These are phyloP conservation scores for Neophaeococcomyces aloes DNA, from an alignment of 2,329 filamentous ascomycete genomes.

Conservation along the genomic window DNA sequence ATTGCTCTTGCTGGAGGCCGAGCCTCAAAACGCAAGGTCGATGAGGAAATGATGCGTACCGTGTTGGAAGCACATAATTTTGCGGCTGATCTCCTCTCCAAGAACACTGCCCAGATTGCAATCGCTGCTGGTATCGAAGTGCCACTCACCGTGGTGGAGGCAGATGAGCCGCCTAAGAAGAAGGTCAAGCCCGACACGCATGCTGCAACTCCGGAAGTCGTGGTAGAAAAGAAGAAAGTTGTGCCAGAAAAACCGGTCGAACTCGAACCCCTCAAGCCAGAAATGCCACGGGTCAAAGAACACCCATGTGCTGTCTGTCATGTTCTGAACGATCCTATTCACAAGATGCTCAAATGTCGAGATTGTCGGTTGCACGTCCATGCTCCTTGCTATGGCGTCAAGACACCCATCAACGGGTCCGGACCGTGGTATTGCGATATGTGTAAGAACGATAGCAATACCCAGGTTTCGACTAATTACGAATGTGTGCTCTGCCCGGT, in stretches of 20 bases:
- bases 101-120: constrained; percentile 34
- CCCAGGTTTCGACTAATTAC: constrained; percentile 85
- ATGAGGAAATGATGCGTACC: constrained; percentile 63
- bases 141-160: constrained; percentile 23
- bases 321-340: constrained; percentile 58
- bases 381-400: constrained; percentile 80
- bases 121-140: constrained; percentile 33
- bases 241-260: constrained; percentile 45
- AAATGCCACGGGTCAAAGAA: constrained; percentile 64
- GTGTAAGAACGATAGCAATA: constrained; percentile 87
- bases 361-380: constrained; percentile 90
- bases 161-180: constrained; percentile 48
- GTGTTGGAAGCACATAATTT: constrained; percentile 35
- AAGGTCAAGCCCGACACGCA: constrained; percentile 47
- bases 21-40: constrained; percentile 77
- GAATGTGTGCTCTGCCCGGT: constrained; percentile 88
- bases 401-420: constrained; percentile 28
- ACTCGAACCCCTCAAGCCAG: constrained; percentile 56
- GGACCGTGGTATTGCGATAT: constrained; percentile 77
- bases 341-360: constrained; percentile 65
- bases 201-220: constrained; percentile 37
- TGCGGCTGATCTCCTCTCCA: constrained; percentile 34
- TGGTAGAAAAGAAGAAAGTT: constrained; percentile 53
- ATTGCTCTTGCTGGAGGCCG: constrained; percentile 67
- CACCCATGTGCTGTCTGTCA: constrained; percentile 80